Conservation (phyloP, 306 rosid genomes). For the Corylus avellana region DNA sequence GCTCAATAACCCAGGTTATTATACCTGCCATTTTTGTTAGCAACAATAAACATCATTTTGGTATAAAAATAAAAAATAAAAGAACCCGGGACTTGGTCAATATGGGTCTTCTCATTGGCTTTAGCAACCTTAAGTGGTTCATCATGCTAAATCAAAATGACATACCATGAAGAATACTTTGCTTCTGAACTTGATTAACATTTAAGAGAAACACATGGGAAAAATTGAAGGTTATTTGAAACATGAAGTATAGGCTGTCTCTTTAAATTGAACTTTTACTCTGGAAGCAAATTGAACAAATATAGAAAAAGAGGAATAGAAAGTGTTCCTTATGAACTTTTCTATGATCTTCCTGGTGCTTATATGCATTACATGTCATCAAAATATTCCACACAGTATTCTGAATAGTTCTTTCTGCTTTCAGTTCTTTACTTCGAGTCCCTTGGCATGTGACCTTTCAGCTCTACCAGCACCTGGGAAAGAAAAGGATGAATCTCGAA, state of each 20-base stretch:
- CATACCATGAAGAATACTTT: too few relatives aligned
- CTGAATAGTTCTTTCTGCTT: slow-evolving; percentile 17
- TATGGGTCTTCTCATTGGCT: too few relatives aligned
- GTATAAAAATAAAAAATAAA: too few relatives aligned
- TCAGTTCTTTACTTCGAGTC: slow-evolving; percentile 47
- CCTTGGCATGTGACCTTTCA: slow-evolving; percentile 44
- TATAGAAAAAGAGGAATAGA: background rate
- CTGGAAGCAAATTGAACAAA: background rate
- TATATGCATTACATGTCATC: background rate
- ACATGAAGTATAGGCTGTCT: background rate
- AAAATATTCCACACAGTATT: background rate
- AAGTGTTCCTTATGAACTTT: background rate
- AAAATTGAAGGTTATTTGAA: background rate
- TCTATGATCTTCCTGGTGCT: background rate
- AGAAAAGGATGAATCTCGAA: slow-evolving; percentile 25
- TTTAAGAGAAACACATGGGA: too few relatives aligned
- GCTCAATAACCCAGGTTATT: too few relatives aligned
- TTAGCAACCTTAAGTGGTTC: too few relatives aligned
- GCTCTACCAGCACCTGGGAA: slow-evolving; percentile 34
- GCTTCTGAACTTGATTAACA: too few relatives aligned
- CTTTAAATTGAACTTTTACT: background rate
- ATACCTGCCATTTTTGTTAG: too few relatives aligned
- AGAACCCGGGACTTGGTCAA: too few relatives aligned
- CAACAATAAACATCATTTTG: too few relatives aligned
- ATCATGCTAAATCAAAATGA: too few relatives aligned